Evolutionary conservation across 129 eudicot genomes (phyloP).

Genomic region (Escallonia herrerae): DNA sequence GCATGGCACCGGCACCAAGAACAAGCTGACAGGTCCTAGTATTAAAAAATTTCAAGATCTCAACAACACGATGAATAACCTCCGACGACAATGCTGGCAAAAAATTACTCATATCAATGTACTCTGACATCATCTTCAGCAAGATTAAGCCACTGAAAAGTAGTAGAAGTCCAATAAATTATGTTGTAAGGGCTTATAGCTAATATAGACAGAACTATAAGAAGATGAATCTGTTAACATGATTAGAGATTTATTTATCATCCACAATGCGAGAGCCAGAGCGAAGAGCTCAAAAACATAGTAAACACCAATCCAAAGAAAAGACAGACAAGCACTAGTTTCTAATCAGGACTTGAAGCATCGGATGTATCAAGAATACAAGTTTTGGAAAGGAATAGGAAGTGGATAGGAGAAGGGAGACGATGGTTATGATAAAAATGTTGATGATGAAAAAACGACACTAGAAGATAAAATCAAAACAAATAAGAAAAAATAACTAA

Average conservation of each 20-base stretch:
- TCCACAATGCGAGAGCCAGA: neutral
- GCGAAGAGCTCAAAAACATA: neutral
- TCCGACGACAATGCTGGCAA: constrained; percentile 81
- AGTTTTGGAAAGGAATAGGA: neutral
- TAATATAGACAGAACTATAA: neutral
- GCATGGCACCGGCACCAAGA: constrained; percentile 99
- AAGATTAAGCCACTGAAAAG: constrained; percentile 79
- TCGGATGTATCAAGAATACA: neutral
- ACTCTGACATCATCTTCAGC: constrained; percentile 98
- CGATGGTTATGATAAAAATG: neutral
- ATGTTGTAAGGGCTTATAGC: too few relatives aligned
- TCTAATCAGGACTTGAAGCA: neutral
- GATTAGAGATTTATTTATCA: neutral
- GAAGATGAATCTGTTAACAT: neutral
- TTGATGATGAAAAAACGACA: neutral
- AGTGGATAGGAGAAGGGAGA: neutral
- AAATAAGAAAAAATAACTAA: constrained; percentile 35
- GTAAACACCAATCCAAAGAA: neutral
- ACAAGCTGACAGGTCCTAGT: constrained; percentile 90
- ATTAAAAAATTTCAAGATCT: constrained; percentile 86
- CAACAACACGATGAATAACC: constrained; percentile 90
- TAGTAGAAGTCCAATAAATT: constrained; percentile 10
- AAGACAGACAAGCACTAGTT: neutral
- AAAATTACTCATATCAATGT: constrained; percentile 74
- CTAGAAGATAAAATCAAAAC: too few relatives aligned